phyloP scores from a whole-genome alignment of 129 eudicot species.

The Flaveria trinervia region DNA sequence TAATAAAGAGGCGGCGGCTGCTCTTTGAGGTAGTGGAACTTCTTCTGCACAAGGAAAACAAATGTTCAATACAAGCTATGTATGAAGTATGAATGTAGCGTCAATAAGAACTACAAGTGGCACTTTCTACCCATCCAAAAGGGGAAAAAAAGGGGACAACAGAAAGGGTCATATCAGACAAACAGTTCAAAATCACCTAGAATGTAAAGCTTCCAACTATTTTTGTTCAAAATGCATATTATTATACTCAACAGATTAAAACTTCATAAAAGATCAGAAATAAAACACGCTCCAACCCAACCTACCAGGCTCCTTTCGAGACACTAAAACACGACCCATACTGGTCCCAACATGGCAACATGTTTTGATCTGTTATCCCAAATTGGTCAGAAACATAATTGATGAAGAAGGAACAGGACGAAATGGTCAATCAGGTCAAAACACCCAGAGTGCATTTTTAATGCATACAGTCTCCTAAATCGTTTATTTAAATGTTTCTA shows the following conservation, averaged over 20 bases:
- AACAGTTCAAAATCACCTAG: neutral
- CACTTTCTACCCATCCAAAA: neutral
- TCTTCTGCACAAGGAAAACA: constrained; percentile 57
- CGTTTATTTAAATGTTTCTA: neutral
- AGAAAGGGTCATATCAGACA: neutral
- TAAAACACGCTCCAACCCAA: neutral
- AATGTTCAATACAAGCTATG: constrained; percentile 4
- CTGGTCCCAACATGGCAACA: neutral
- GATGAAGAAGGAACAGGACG: neutral
- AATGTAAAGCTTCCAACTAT: neutral
- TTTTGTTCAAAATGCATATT: neutral
- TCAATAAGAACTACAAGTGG: neutral
- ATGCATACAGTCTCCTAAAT: neutral
- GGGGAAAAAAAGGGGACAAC: neutral
- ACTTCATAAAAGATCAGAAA: neutral
- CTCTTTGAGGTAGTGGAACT: constrained; percentile 94
- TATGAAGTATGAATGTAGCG: neutral
- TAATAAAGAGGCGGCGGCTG: constrained; percentile 88
- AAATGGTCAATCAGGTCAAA: neutral
- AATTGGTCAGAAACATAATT: neutral
- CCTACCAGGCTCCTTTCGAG: neutral
- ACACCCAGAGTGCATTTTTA: neutral
- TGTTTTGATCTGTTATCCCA: neutral
- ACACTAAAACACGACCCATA: neutral
- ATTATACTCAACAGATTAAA: neutral